These are phyloP conservation scores for Penicillium crystallinum DNA, from an alignment of 495 filamentous ascomycete genomes.

Conservation along the genomic window DNA sequence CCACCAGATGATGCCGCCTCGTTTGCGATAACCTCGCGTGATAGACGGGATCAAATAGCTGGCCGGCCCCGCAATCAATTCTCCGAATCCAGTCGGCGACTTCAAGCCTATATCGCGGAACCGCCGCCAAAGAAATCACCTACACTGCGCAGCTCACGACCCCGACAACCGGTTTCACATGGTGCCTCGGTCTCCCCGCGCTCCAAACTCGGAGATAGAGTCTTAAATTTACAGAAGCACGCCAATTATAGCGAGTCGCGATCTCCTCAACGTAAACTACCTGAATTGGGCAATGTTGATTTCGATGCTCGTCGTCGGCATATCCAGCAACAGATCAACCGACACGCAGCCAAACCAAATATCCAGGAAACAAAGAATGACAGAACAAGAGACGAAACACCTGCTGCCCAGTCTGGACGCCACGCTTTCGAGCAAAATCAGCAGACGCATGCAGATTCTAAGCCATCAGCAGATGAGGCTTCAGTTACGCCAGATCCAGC, in stretches of 20 bases:
- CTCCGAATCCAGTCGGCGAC: conserved; percentile 43
- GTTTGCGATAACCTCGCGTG: conserved; percentile 33
- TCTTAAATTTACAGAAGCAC: conserved; percentile 38
- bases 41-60: conserved; percentile 27
- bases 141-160: conserved; percentile 73
- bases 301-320: conserved; percentile 70
- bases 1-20: conserved; percentile 26
- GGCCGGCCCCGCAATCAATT: conserved; percentile 32
- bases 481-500: conserved; percentile 18
- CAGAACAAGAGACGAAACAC: conserved; percentile 40
- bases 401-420: conserved; percentile 42
- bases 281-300: conserved; percentile 65
- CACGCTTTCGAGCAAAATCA: conserved; percentile 23
- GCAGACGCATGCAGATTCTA: conserved; percentile 30
- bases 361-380: conserved; percentile 59
- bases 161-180: conserved; percentile 71
- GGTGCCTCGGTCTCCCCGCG: conserved; percentile 64
- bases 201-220: conserved; percentile 50
- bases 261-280: conserved; percentile 37
- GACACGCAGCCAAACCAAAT: conserved; percentile 39
- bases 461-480: conserved; percentile 14
- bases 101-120: conserved; percentile 63
- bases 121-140: conserved; percentile 63
- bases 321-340: conserved; percentile 73
- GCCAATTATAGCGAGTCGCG: conserved; percentile 27